Evolutionary conservation across 257 asterid genomes (phyloP).

Genomic region (Echites panduratus): DNA sequence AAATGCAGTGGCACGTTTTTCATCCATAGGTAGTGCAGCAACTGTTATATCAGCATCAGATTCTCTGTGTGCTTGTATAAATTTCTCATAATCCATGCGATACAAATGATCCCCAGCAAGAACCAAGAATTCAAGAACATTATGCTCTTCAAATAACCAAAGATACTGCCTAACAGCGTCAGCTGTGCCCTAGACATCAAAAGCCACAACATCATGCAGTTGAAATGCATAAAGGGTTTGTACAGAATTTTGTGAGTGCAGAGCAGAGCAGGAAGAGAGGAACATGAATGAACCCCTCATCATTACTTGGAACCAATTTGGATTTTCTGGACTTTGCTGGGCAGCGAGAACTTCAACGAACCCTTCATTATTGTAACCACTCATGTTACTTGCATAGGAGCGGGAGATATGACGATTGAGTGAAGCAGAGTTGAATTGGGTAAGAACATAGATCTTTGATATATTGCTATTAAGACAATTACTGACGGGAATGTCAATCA

Average conservation of each 20-base stretch:
- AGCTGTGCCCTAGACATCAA: slow-evolving; percentile 69
- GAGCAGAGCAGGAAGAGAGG: background rate
- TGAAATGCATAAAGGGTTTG: background rate
- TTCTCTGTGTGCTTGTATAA: slow-evolving; percentile 95
- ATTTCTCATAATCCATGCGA: slow-evolving; percentile 92
- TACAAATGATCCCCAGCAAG: slow-evolving; percentile 97
- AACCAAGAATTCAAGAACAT: slow-evolving; percentile 68
- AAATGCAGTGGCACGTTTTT: slow-evolving; percentile 85
- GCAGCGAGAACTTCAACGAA: slow-evolving; percentile 99
- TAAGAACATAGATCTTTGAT: slow-evolving; percentile 85
- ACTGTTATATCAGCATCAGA: slow-evolving; percentile 94
- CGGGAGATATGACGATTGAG: slow-evolving; percentile 91
- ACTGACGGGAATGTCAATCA: slow-evolving; percentile 95
- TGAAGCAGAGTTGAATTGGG: slow-evolving; percentile 95
- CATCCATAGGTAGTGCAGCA: slow-evolving; percentile 97
- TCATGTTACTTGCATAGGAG: slow-evolving; percentile 89
- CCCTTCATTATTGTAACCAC: slow-evolving; percentile 83
- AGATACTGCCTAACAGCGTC: slow-evolving; percentile 94
- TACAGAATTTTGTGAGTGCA: background rate
- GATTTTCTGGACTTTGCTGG: slow-evolving; percentile 95
- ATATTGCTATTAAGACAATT: slow-evolving; percentile 87
- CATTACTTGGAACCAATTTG: slow-evolving; percentile 89
- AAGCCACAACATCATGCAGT: background rate
- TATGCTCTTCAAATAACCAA: slow-evolving; percentile 92
- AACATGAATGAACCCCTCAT: background rate